Base-by-base conservation (phyloP, 2,329 filamentous ascomycete species). In the Phoma herbarum region DNA sequence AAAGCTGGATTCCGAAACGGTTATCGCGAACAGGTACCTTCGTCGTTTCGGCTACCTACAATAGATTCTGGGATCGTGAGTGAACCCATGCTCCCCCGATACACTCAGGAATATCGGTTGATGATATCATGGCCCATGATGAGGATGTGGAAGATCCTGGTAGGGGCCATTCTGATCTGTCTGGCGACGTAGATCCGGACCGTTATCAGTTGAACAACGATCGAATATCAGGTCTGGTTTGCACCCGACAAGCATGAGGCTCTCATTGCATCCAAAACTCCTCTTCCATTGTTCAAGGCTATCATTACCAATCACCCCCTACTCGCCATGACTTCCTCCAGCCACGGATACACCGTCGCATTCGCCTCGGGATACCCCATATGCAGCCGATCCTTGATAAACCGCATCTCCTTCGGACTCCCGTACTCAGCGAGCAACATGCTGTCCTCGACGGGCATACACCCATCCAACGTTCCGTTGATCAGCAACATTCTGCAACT, bases 381-480 rank as follows among this genome's bases (percentile, higher is more conserved):
- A 62, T 83, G 81, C 66, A 78, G 74, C 49, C 74, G 75, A 0
- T 70, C 72, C n/a, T 70, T 59, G 0, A 83, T 69, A 44, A 83
- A 81, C 26, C 75, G 77, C 54, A 79, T 83, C 69, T 83, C 79
- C 75, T 86, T 87, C 8, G 82, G 79, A 3, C 75, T 70, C 8
- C 84, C 85, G 67, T 83, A 81, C 60, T 82, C 78, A 10, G 85
- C 69, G 23, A 83, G 78, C 53, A 86, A 68, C 66, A 84, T 81
- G 54, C 83, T 82, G 70, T 87, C 85, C 68, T 87, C 85, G 25
- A 87, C 81, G 0, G 85, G 85, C 75, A 87, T 87, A 61, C 86
- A 86, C 69, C 85, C 84, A 69, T 87, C 85, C 28, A 83, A 74
- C 20, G 80, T 80, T 0, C 85, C 82, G 68, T 88, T 87, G 7